Evolutionary conservation across 352 stramenopile genomes (phyloP), one percentile per base, ranked within the genome.

Genomic region (Blastocystis sp.): DNA sequence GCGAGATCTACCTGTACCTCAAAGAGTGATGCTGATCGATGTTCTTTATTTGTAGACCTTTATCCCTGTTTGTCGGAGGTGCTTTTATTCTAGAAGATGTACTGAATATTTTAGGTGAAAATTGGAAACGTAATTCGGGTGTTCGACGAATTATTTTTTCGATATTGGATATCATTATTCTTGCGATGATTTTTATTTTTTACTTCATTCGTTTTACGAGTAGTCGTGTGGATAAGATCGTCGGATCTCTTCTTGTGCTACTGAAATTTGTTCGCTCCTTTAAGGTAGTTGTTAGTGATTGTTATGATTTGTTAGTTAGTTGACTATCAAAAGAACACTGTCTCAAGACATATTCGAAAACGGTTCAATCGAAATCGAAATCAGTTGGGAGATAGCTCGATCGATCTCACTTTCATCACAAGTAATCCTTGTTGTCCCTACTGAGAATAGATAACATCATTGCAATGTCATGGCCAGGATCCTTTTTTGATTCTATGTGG

Each of bases 401-500:
- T 84, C 0, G 73, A 84, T 20, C 26, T 84, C 11, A 84, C 43
- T 18, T 50, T 66, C 41, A 84, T 84, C 39, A 69, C 73, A 6
- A 64, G 73, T 84, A 26, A 6, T 20, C 1, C 53, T 59, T 7
- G 0, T 39, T 18, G n/a, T 47, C 1, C 0, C 0, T 45, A 13
- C 4, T 47, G 9, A 64, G 3, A 15, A 13, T 88, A 88, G 77
- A 61, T 4, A 23, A 69, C 20, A 88, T 88, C 26, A 62, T 87
- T 13, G 84, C 84, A 5, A 90, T 90, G 84, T 90, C 84, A n/a
- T 73, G 68, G 84, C 84, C 84, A 11, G 68, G 64, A 5, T 64
- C 43, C 29, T 45, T 18, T 18, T 59, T 76, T 43, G 69, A 87
- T n/a, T 59, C 41, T 5, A 43, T 90, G 18, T 87, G 59, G 54